Percentiles rank a stretch among this genome's conserved stretches.
phyloP scores from a whole-genome alignment of 306 rosid species.

The Castanospermum australe region DNA sequence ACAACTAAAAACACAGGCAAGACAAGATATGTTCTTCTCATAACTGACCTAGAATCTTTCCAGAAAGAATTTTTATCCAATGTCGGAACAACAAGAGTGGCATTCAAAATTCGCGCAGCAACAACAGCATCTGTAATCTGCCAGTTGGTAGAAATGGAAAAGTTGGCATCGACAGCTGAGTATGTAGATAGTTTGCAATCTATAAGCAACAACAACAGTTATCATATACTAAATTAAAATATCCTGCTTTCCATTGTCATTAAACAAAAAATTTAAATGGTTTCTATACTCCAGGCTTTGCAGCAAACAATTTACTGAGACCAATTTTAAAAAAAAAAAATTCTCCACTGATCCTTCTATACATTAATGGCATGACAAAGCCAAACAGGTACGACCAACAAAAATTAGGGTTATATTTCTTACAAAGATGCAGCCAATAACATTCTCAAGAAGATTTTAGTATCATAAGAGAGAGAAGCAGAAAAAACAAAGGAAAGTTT shows the following conservation, averaged over 20 bases:
- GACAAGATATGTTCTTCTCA: constrained; percentile 1
- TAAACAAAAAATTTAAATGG: not conserved
- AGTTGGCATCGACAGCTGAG: constrained; percentile 16
- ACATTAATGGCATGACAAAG: not conserved
- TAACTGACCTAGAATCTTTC: constrained; percentile 90
- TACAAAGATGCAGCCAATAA: constrained; percentile 8
- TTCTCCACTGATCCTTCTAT: not conserved
- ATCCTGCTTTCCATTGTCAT: not conserved
- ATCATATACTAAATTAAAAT: not conserved
- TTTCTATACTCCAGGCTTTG: constrained; percentile 4
- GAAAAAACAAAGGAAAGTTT: not conserved
- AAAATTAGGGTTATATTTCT: not conserved
- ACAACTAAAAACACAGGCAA: not conserved
- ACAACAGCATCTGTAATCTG: constrained; percentile 98
- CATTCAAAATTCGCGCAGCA: constrained; percentile 93
- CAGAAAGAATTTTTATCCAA: constrained; percentile 93
- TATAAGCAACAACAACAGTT: constrained; percentile 12
- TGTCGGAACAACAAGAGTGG: constrained; percentile 93
- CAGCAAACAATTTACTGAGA: not conserved
- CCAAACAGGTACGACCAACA: not conserved
- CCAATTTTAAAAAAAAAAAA: too few relatives aligned
- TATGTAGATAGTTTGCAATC: constrained; percentile 20
- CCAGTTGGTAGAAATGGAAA: constrained; percentile 38
- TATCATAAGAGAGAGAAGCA: not conserved
- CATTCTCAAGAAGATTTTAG: not conserved